Evolutionary conservation across 306 rosid species (phyloP), one percentile per base, ranked within the genome.

Genomic region (Cotoneaster glaucophyllus): DNA sequence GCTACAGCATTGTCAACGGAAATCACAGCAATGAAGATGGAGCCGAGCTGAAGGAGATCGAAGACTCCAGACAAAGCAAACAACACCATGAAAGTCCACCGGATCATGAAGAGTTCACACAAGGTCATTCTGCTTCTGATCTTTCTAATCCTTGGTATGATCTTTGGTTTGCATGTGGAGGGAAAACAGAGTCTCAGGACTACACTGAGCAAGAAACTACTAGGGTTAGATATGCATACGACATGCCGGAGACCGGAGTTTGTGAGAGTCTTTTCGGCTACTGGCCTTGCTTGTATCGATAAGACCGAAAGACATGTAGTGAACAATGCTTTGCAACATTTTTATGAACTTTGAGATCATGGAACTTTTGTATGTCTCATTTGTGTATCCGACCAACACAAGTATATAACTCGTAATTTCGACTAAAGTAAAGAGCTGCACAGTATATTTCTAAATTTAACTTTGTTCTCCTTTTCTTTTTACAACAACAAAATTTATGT

Each of bases 221-320:
- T 10, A 71, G 39, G 67, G 14, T 44, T 14, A 21, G 63, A n/a
- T n/a, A 32, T 26, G 75, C 59, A 44, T 29, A 71, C 43, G 9
- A 8, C 11, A 29, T 41, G 25, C 75, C 52, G 24, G 90, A 67
- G 17, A 45, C 70, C 14, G 82, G 61, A 26, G 22, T 81, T 28
- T 74, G 2, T 43, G 85, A 79, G 34, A 29, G 82, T 37, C 52
- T 83, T 15, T 74, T 83, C 5, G 89, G 86, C 37, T 66, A 86
- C 53, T 77, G 83, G 81, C 84, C 89, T 77, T 69, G 80, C 84
- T 78, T 85, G 79, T 64, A 53, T 76, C 70, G 48, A 34, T 15
- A 70, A 54, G 25, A 17, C 14, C 13, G 43, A 45, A 31, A 2
- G 48, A 50, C 37, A 24, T 39, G 22, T 58, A 44, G 57, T 26